Base-by-base conservation (phyloP, 306 rosid species). In the Cucurbita pepo region DNA sequence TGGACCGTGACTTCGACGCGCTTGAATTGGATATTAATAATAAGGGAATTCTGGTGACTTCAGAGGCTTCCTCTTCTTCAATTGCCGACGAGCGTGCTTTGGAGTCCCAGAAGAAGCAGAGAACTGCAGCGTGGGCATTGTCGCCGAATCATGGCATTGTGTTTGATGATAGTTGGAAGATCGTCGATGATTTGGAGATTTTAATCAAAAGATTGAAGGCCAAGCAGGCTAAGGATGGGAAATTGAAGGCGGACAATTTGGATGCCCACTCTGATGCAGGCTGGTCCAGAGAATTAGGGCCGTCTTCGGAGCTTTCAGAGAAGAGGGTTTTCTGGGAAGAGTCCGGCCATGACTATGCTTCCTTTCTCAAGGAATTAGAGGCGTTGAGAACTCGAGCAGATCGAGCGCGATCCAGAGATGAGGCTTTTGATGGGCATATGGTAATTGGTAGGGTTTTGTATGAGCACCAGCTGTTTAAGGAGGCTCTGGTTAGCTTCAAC, bases 401-500 rank as follows among this genome's bases (percentile, higher is more conserved):
- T 75, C 84, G 86, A 34, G 91, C 96, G 36, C 84, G 97, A 79
- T 94, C 99, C 6, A 83, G 99, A 34, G 99, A 95, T 74, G 96
- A 95, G 79, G 97, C 96, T 5, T 89, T 95, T 66, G 99, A 95
- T 82, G 97, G 99, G 21, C 97, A 95, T 56, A 95, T 95, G 99
- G 99, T 97, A 16, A 91, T 95, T 72, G 99, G 97, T 8, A 79
- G 99, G 77, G 96, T 95, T 74, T 73, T 95, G 71, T 91, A 89
- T 47, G 99, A 95, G 76, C 96, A 95, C 43, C 99, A 91, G 76
- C 69, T 91, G 81, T 95, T 89, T 58, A 95, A 89, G 80, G 99
- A 89, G 80, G 88, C 90, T 25, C 72, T 95, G 78, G 85, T 85
- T 78, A 95, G 99, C 71, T 95, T 95, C 79, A 86, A 81, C 82